Conservation (phyloP, 768 basidiomycete genomes). For the Sistotremastrum niveocremeum region DNA sequence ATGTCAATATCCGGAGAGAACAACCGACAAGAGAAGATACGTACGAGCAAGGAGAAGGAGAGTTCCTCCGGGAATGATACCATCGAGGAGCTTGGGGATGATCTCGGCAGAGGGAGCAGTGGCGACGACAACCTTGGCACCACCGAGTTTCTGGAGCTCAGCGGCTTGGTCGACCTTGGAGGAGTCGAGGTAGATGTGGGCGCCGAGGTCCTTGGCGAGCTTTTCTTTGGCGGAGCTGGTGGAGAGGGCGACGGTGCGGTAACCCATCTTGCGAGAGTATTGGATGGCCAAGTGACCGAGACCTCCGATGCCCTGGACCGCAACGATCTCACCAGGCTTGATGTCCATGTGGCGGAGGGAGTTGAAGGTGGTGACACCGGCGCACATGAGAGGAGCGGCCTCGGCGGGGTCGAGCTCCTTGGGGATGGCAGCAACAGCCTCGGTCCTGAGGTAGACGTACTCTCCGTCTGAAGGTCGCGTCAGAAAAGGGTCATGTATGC, state of each 20-base stretch:
- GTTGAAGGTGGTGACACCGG: conserved; percentile 20
- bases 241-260: conserved; percentile 22
- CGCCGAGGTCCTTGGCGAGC: conserved; percentile 23
- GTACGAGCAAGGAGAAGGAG: too few relatives aligned
- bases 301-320: conserved; percentile 23
- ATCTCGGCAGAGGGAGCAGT: conserved; percentile 13
- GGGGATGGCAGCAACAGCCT: conserved; percentile 12
- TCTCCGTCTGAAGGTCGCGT: too few relatives aligned
- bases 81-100: too few relatives aligned
- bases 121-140: conserved; percentile 24
- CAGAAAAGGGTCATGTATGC: too few relatives aligned
- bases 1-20: too few relatives aligned
- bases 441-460: neutral
- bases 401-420: conserved; percentile 14
- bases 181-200: conserved; percentile 23
- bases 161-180: conserved; percentile 15
- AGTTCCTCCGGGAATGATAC: too few relatives aligned
- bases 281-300: conserved; percentile 23
- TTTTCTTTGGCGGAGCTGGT: conserved; percentile 17
- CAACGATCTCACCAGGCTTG: conserved; percentile 21
- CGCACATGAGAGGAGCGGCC: conserved; percentile 20
- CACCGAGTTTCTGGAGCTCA: conserved; percentile 22
- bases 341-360: conserved; percentile 16
- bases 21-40: too few relatives aligned
- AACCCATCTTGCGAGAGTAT: conserved; percentile 24